Evolutionary conservation across 805 yeast species (phyloP).

Genomic region (Candida loeiensis): DNA sequence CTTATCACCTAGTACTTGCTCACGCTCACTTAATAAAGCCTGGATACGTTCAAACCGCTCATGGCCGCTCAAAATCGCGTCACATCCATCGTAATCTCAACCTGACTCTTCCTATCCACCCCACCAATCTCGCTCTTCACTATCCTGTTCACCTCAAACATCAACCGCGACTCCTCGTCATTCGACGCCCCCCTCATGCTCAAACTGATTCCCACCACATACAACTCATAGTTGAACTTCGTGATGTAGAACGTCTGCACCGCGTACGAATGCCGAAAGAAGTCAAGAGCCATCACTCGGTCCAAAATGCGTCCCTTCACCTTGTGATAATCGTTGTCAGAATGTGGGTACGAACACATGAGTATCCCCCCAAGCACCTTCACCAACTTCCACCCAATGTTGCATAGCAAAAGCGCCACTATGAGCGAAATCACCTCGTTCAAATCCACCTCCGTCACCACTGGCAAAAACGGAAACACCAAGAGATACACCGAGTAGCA

Average conservation of each 20-base stretch:
- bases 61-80: constrained; percentile 16
- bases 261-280: constrained; percentile 48
- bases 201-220: constrained; percentile 53
- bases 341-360: constrained; percentile 50
- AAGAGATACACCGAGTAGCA: constrained; percentile 38
- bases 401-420: constrained; percentile 44
- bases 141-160: constrained; percentile 47
- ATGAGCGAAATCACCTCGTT: constrained; percentile 45
- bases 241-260: constrained; percentile 51
- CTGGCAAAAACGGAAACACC: constrained; percentile 39
- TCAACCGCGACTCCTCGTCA: constrained; percentile 59
- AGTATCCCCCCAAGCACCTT: constrained; percentile 50
- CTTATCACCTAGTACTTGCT: too few species aligned
- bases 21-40: too few species aligned
- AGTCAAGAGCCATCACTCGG: constrained; percentile 45
- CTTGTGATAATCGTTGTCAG: constrained; percentile 35
- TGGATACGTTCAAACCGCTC: not conserved
- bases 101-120: constrained; percentile 19
- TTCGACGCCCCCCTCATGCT: constrained; percentile 67
- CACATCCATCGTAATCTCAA: constrained; percentile 43
- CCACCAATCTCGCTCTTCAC: constrained; percentile 33
- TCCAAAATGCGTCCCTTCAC: constrained; percentile 41
- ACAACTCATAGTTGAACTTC: constrained; percentile 59
- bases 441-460: constrained; percentile 31
- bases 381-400: constrained; percentile 52